Conservation (phyloP, 148 eudicot species). For the Arctostaphylos glauca region DNA sequence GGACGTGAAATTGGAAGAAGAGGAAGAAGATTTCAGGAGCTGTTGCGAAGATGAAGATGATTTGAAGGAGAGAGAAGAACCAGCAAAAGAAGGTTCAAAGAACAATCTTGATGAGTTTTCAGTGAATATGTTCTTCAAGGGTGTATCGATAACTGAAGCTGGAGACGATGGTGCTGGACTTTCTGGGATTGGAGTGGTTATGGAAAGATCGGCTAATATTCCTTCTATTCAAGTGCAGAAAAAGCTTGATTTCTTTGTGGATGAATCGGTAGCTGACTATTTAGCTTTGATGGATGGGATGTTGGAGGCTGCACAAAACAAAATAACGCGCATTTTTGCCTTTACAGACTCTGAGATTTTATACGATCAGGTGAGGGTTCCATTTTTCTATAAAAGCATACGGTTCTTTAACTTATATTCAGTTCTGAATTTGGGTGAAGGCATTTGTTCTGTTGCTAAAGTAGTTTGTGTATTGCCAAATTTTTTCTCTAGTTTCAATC, state of each 20-base stretch:
- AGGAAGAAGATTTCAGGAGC: conserved; percentile 73
- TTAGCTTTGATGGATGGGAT: conserved; percentile 77
- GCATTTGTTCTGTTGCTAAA: neutral
- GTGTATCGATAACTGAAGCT: conserved; percentile 45
- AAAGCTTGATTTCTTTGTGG: conserved; percentile 74
- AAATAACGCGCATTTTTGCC: conserved; percentile 44
- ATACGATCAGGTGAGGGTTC: conserved; percentile 56
- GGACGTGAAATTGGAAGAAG: conserved; percentile 45
- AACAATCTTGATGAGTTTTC: conserved; percentile 38
- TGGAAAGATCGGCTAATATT: conserved; percentile 38
- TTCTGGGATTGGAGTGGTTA: conserved; percentile 77
- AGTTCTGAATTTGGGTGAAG: neutral
- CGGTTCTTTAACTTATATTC: conserved; percentile 7
- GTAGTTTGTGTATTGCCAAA: neutral
- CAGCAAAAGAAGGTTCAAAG: conserved; percentile 13
- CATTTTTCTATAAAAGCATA: neutral
- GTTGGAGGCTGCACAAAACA: conserved; percentile 41
- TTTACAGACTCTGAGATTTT: conserved; percentile 57
- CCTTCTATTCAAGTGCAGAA: conserved; percentile 61
- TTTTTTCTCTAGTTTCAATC: neutral
- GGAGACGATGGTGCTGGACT: conserved; percentile 51
- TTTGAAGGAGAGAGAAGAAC: conserved; percentile 43
- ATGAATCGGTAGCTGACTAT: conserved; percentile 63
- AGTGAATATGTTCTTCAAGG: conserved; percentile 63
- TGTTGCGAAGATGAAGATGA: conserved; percentile 63